Conservation (phyloP, 768 basidiomycete species). For the Leccinum longicurvipes region DNA sequence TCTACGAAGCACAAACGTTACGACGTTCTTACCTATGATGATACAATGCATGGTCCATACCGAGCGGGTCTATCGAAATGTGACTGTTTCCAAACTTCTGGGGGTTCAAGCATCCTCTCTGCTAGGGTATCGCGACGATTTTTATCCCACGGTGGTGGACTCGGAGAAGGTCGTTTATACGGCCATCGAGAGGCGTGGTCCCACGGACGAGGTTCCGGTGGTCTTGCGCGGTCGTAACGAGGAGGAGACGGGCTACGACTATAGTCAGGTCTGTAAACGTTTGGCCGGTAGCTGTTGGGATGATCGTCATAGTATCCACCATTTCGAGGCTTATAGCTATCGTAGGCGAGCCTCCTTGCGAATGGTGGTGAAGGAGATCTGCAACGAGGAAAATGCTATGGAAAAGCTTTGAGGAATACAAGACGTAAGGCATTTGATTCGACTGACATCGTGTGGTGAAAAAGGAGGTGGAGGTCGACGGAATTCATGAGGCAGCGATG, state of each 20-base stretch:
- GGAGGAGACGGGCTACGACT: constrained; percentile 54
- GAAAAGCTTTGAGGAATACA: constrained; percentile 20
- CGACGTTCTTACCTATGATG: constrained; percentile 19
- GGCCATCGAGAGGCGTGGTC: constrained; percentile 44
- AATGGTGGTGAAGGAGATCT: constrained; percentile 50
- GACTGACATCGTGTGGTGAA: constrained; percentile 33
- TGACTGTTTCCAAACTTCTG: constrained; percentile 64
- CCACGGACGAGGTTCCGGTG: constrained; percentile 44
- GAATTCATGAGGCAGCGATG: constrained; percentile 24
- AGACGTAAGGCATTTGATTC: constrained; percentile 15
- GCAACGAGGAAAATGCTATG: constrained; percentile 34
- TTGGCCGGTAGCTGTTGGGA: constrained; percentile 43
- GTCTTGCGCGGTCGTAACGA: constrained; percentile 41
- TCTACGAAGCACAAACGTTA: constrained; percentile 21
- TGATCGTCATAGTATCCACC: constrained; percentile 38
- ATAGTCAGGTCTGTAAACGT: constrained; percentile 35
- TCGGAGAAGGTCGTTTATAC: constrained; percentile 40
- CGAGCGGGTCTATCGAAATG: constrained; percentile 44
- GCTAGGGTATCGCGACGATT: constrained; percentile 38
- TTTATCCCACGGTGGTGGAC: constrained; percentile 32
- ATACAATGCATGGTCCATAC: constrained; percentile 39
- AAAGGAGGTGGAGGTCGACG: constrained; percentile 26
- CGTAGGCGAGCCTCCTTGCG: constrained; percentile 44
- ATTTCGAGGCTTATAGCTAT: constrained; percentile 49
- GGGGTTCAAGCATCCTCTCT: constrained; percentile 68